Evolutionary conservation across 2,329 filamentous ascomycete genomes (phyloP).

Genomic region (Fusarium armeniacum): DNA sequence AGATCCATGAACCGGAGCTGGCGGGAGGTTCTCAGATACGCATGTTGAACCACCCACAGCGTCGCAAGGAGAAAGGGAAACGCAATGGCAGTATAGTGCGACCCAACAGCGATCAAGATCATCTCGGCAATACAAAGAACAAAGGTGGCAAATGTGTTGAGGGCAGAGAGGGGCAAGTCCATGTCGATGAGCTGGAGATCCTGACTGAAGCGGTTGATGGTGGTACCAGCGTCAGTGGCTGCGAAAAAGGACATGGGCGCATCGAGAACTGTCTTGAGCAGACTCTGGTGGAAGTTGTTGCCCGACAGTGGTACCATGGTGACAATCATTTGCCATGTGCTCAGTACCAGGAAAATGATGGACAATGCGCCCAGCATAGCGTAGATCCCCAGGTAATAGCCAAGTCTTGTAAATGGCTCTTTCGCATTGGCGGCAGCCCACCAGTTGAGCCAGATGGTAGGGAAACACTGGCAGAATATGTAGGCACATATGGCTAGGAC

Average conservation of each 20-base stretch:
- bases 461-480: slow-evolving; percentile 48
- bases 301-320: slow-evolving; percentile 47
- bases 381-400: slow-evolving; percentile 47
- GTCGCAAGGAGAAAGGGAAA: slow-evolving; percentile 31
- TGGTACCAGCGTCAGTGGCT: slow-evolving; percentile 53
- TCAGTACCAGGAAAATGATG: slow-evolving; percentile 37
- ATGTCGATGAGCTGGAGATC: slow-evolving; percentile 58
- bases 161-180: slow-evolving; percentile 51
- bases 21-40: slow-evolving; percentile 64
- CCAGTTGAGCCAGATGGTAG: slow-evolving; percentile 49
- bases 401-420: slow-evolving; percentile 32
- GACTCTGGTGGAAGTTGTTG: slow-evolving; percentile 40
- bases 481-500: slow-evolving; percentile 45
- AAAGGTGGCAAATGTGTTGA: slow-evolving; percentile 44
- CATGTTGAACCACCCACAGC: slow-evolving; percentile 36
- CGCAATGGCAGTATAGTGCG: slow-evolving; percentile 38
- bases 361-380: slow-evolving; percentile 39
- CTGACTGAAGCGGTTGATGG: slow-evolving; percentile 58
- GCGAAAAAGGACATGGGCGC: slow-evolving; percentile 56
- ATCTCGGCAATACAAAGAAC: slow-evolving; percentile 44
- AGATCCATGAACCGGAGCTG: slow-evolving; percentile 67
- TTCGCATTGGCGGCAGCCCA: slow-evolving; percentile 45
- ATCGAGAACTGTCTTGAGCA: slow-evolving; percentile 44
- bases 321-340: slow-evolving; percentile 49
- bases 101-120: slow-evolving; percentile 36